These are phyloP conservation scores for Fusarium chaquense DNA, from an alignment of 2,329 filamentous ascomycete genomes.

Conservation along the genomic window DNA sequence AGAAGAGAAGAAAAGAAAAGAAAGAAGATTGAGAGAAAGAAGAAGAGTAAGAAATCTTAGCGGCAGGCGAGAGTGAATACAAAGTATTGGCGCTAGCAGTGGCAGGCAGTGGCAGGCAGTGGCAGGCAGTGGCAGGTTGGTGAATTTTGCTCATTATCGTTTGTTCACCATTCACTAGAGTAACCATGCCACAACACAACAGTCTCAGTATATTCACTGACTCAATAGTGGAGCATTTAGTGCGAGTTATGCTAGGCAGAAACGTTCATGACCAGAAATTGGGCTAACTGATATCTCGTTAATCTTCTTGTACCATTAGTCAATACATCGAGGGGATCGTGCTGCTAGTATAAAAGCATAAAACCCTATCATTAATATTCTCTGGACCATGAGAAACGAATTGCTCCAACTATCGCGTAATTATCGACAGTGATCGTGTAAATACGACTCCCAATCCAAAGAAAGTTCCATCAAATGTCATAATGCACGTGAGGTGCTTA, in stretches of 20 bases:
- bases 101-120: no score
- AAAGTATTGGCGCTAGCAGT: no score
- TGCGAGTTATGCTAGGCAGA: background rate
- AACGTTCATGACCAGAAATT: background rate
- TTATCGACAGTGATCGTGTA: no score
- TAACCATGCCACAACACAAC: no score
- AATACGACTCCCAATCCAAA: background rate
- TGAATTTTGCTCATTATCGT: no score
- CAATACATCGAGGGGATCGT: fast-evolving
- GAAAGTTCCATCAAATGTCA: background rate
- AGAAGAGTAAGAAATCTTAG: no score
- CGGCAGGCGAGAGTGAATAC: no score
- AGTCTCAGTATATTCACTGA: background rate
- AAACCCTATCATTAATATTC: background rate
- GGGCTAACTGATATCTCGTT: fast-evolving
- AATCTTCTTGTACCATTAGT: no score
- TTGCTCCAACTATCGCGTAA: background rate
- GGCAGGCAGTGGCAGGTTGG: no score
- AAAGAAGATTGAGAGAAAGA: background rate
- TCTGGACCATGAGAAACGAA: background rate
- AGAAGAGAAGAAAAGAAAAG: background rate
- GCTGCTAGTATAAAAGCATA: fast-evolving
- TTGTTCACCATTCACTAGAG: no score
- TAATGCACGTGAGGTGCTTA: background rate
- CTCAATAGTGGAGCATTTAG: background rate